Conservation (phyloP, 768 basidiomycete genomes). For the Leccinum uliginosum region DNA sequence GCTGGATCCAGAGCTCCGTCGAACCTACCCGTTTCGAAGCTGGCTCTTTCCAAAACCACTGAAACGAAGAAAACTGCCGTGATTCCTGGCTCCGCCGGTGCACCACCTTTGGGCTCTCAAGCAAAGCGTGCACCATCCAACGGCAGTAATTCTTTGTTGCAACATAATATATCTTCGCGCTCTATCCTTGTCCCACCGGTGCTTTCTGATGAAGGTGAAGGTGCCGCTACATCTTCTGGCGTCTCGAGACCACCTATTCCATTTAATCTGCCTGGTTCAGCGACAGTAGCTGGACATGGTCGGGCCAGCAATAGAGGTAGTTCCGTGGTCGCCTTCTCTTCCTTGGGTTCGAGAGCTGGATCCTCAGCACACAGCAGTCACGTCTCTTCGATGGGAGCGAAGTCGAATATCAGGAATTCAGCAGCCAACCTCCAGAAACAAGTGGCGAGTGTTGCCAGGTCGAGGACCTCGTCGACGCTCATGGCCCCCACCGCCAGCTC, state of each 20-base stretch:
- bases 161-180: slow-evolving; percentile 3
- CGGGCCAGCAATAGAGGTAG: slow-evolving; percentile 13
- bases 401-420: slow-evolving; percentile 14
- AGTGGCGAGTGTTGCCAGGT: slow-evolving; percentile 12
- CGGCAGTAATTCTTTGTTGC: slow-evolving; percentile 5
- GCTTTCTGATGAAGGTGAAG: slow-evolving; percentile 6
- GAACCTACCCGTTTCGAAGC: slow-evolving; percentile 27
- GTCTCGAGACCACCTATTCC: slow-evolving; percentile 19
- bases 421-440: slow-evolving; percentile 8
- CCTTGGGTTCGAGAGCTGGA: slow-evolving; percentile 36
- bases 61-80: slow-evolving; percentile 19
- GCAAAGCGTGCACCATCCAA: slow-evolving; percentile 17
- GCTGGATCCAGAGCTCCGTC: slow-evolving; percentile 28
- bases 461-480: slow-evolving; percentile 44
- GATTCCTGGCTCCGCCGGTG: slow-evolving; percentile 22
- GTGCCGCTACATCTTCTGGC: slow-evolving; percentile 12
- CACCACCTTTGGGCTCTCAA: slow-evolving; percentile 17
- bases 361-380: slow-evolving; percentile 16
- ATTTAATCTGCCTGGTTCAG: slow-evolving; percentile 10
- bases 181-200: slow-evolving; percentile 13
- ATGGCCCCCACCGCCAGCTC: slow-evolving; percentile 77
- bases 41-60: slow-evolving; percentile 10
- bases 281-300: slow-evolving; percentile 17
- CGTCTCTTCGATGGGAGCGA: slow-evolving; percentile 29
- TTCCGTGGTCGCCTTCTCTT: slow-evolving; percentile 30